These are phyloP conservation scores for Geranium rotundifolium DNA, from an alignment of 345 rosid genomes.

Conservation along the genomic window DNA sequence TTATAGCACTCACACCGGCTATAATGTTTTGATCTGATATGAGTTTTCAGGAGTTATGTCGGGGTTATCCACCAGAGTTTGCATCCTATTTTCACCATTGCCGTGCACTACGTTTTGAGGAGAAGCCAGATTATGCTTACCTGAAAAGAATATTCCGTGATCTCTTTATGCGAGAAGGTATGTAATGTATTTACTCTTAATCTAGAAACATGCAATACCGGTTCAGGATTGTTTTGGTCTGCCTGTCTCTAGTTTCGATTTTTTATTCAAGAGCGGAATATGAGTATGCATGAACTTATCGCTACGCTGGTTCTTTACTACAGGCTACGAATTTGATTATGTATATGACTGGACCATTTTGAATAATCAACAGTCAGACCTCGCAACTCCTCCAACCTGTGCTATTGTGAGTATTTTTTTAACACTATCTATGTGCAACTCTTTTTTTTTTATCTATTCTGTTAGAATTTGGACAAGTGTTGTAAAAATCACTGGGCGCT, in stretches of 20 bases:
- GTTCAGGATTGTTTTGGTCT: not conserved
- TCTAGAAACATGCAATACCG: not conserved
- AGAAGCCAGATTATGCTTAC: constrained; percentile 90
- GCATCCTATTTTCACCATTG: constrained; percentile 96
- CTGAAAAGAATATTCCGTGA: constrained; percentile 88
- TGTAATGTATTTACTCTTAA: constrained; percentile 11
- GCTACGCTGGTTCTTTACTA: not conserved
- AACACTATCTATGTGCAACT: constrained; percentile 10
- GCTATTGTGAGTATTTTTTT: constrained; percentile 27
- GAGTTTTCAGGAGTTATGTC: constrained; percentile 59
- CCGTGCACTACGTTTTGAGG: constrained; percentile 83
- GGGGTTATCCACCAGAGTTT: constrained; percentile 92
- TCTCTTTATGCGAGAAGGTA: constrained; percentile 94
- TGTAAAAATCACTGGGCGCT: too few species aligned
- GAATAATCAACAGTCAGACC: constrained; percentile 92
- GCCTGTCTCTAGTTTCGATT: not conserved
- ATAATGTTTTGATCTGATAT: not conserved
- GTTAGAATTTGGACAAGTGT: not conserved
- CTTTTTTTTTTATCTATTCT: constrained; percentile 1
- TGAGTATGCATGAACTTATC: not conserved
- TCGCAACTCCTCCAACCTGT: constrained; percentile 66
- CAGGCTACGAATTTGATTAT: constrained; percentile 94
- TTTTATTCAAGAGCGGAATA: not conserved
- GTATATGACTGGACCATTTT: constrained; percentile 97
- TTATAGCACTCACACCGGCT: too few species aligned